Base-by-base conservation (phyloP, 2,329 filamentous ascomycete genomes). In the Pseudocercospora pini-densiflorae region DNA sequence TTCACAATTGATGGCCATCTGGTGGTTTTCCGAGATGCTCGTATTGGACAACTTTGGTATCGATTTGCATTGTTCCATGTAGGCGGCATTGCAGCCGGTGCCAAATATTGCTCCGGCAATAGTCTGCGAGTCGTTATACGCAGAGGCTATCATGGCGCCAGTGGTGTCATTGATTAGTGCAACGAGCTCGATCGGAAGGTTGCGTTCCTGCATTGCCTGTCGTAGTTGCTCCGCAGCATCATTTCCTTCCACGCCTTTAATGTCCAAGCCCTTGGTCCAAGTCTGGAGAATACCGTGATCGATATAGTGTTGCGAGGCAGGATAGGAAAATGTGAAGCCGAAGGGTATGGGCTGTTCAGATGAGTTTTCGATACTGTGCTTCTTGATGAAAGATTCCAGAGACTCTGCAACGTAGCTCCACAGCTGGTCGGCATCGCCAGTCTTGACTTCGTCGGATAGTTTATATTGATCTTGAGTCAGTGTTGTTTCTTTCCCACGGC, bases 251-350 rank as follows among this genome's bases (percentile, higher is more conserved):
- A 97, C 93, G 27, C 93, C 94, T 51, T 89, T 86, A 77, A 98
- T 97, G 76, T 97, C 94, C 75, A 97, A 97, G 1, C 94, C 94
- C 85, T 98, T 97, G 72, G 94, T 98, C 94, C 94, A 98, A 72
- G 93, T 89, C 81, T 97, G 94, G 63, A 98, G 86, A 47, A 97
- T 86, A 70, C 94, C 94, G 78, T 97, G 92, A 72, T 98, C 93
- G 74, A 98, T 94, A 80, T 93, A 96, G 73, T 97, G 88, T 80
- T 97, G 94, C 0, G 92, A 94, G 14, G 93, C 94, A 1, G 94
- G 94, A 78, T 97, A 98, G 0, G 93, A 97, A 82, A 98, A 98
- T 40, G 94, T 98, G 83, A 98, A 97, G 76, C 94, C 94, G 8
- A 98, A 87, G 2, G 92, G 92, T 51, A 94, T 81, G 70, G 87